These are phyloP conservation scores for Penstemon barbatus DNA, from an alignment of 257 asterid species.

Conservation along the genomic window DNA sequence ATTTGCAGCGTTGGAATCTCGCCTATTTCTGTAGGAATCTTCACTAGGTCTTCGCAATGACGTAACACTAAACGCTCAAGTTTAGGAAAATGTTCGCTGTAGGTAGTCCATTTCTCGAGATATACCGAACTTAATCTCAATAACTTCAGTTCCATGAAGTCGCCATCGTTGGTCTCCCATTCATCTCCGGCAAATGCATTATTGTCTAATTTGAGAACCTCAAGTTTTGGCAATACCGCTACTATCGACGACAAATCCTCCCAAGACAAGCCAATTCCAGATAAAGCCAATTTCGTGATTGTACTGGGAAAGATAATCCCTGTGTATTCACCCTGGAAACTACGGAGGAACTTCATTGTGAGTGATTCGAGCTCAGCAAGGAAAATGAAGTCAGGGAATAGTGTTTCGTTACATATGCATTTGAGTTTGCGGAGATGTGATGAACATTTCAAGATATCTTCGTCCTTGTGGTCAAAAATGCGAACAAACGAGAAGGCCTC, in stretches of 20 bases:
- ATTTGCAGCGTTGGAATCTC: constrained; percentile 10
- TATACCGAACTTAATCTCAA: background rate
- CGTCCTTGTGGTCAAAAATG: background rate
- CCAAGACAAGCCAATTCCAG: background rate
- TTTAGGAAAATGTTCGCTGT: constrained; percentile 8
- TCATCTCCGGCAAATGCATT: constrained; percentile 4
- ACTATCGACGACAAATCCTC: background rate
- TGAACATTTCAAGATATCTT: background rate
- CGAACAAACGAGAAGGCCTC: background rate
- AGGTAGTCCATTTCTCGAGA: constrained; percentile 2
- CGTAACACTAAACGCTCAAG: constrained; percentile 22
- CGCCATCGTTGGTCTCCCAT: constrained; percentile 10
- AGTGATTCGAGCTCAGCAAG: constrained; percentile 26
- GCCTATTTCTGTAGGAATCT: constrained; percentile 13
- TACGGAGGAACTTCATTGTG: background rate
- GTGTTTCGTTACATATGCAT: background rate
- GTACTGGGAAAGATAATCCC: background rate
- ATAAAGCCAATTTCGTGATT: background rate
- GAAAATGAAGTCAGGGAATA: constrained; percentile 15
- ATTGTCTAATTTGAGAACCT: background rate
- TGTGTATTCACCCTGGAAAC: background rate
- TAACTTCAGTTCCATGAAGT: constrained; percentile 1
- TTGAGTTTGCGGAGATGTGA: background rate
- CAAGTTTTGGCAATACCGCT: constrained; percentile 10
- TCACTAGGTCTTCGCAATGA: background rate